Percentiles rank a stretch among this genome's conserved stretches.
phyloP scores from a whole-genome alignment of 2,329 filamentous ascomycete genomes.

The Dichotomopilus funicola region DNA sequence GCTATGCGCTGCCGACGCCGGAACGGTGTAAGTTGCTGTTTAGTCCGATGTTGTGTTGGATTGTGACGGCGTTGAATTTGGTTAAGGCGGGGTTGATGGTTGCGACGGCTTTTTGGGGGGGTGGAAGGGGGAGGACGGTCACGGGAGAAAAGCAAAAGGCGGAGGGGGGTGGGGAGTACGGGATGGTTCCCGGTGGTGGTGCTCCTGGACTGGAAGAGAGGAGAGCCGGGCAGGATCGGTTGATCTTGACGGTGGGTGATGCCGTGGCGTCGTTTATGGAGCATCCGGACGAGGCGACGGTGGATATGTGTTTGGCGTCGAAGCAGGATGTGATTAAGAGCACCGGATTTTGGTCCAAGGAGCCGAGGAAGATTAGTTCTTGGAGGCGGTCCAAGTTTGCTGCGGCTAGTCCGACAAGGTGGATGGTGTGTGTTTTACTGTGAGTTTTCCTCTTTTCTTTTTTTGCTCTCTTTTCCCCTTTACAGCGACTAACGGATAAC shows the following conservation, averaged over 20 bases:
- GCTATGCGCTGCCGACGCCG: background rate
- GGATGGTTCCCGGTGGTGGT: too few species aligned
- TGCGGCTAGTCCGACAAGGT: background rate
- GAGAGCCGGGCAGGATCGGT: background rate
- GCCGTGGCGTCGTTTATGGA: constrained; percentile 1
- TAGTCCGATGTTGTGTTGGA: background rate
- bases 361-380: background rate
- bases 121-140: background rate
- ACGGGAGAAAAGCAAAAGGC: too few species aligned
- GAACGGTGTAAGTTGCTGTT: background rate
- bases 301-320: background rate
- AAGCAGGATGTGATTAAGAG: background rate
- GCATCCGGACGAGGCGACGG: background rate
- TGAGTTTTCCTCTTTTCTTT: background rate
- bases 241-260: background rate
- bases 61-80: background rate
- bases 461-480: background rate
- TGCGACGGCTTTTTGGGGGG: background rate
- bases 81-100: background rate
- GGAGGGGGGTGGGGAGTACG: too few species aligned
- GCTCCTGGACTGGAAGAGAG: too few species aligned
- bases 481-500: too few species aligned
- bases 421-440: background rate
- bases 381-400: background rate
- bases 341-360: background rate